Base-by-base conservation (phyloP, 805 yeast species). In the Candida krabiensis region DNA sequence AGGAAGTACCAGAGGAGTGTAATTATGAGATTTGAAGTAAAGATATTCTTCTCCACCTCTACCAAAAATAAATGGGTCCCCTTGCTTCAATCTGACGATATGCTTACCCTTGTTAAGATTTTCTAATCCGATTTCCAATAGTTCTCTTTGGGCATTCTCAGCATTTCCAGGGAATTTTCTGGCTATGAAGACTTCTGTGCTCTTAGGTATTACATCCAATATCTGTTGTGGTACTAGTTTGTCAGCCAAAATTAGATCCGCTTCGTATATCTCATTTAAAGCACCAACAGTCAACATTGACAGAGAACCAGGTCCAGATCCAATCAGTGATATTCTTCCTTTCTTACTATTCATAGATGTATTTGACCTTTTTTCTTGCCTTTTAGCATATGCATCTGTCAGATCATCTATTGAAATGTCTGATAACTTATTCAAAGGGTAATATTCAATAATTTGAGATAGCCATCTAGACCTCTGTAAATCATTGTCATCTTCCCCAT, bases 111-210 rank as follows among this genome's bases (percentile, higher is more conserved):
- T 61, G 19, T 68, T 47, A 18, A 88, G 60, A 0, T 80, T 83
- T 23, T 71, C 73, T 13, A 91, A 63, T 0, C 96, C 97, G 47
- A 82, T 59, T n/a, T 71, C 67, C 23, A 88, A 65, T 30, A 91
- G 70, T 61, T 91, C 96, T 43, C 84, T 75, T 61, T 91, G 98
- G 0, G 98, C 98, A 33, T 75, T 75, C 54, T 89, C 96, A 1
- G 98, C 97, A 58, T 91, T 91, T 1, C 98, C 98, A 2, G 98
- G 98, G 64, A 89, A 91, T 61, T 91, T 91, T 28, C 88, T 74
- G 2, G 98, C 98, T 42, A 91, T 89, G 57, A 85, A 88, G 4
- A 83, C 68, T 30, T 80, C 82, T 1, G 95, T 86, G 21, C 71
- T 70, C 21, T 73, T 59, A 0, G 97, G 97, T n/a, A 91, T 82